Evolutionary conservation across 257 asterid genomes (phyloP).

Genomic region (Nicotiana otophora): DNA sequence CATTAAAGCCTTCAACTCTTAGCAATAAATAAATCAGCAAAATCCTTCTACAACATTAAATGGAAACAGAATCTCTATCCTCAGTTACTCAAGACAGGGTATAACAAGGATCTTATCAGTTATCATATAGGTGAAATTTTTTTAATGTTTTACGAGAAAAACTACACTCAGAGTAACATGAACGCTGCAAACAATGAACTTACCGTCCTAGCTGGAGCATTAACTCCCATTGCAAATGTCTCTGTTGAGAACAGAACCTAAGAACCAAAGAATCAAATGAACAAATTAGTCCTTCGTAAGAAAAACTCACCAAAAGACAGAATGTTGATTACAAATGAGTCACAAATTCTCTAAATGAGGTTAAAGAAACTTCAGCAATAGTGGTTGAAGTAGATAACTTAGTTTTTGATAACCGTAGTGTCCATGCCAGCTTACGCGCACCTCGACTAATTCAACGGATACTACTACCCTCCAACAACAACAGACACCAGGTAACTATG

Average conservation of each 20-base stretch:
- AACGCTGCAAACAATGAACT: slow-evolving; percentile 18
- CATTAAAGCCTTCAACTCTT: not conserved
- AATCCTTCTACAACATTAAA: not conserved
- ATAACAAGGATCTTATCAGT: too few species aligned
- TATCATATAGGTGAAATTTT: too few species aligned
- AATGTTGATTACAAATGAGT: not conserved
- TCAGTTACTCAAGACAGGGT: not conserved
- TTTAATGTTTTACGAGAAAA: not conserved
- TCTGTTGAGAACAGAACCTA: slow-evolving; percentile 93
- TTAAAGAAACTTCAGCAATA: slow-evolving; percentile 1
- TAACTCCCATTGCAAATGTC: slow-evolving; percentile 99
- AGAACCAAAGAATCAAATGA: slow-evolving; percentile 16
- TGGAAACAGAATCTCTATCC: not conserved
- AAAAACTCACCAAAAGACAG: not conserved
- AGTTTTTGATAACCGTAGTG: too few species aligned
- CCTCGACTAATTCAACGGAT: too few species aligned
- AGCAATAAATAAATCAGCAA: not conserved
- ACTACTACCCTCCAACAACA: too few species aligned
- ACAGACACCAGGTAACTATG: too few species aligned
- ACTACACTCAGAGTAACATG: not conserved
- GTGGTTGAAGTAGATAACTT: not conserved
- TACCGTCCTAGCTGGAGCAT: slow-evolving; percentile 99
- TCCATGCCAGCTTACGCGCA: too few species aligned
- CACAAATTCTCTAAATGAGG: not conserved
- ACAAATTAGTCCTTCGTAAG: slow-evolving; percentile 8